A percentile compares a stretch with the other conserved stretches of the same genome.
phyloP scores from a whole-genome alignment of 257 asterid species.

The Leptodermis oblonga region DNA sequence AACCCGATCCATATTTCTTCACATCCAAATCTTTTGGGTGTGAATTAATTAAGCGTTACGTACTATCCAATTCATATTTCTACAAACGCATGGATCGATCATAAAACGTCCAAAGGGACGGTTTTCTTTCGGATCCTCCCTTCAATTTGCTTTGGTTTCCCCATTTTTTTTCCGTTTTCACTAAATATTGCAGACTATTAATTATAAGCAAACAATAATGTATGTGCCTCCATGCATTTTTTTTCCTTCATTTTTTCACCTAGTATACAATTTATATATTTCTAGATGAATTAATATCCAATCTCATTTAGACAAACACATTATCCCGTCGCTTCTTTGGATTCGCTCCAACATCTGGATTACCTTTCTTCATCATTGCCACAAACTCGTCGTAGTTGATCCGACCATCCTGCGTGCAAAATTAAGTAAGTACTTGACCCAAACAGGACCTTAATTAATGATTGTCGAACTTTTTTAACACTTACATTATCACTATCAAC shows the following conservation, averaged over 20 bases:
- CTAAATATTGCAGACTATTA: too few relatives aligned
- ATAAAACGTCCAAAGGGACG: background rate
- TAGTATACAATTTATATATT: background rate
- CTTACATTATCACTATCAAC: conserved; percentile 71
- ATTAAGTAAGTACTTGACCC: background rate
- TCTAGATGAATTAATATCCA: background rate
- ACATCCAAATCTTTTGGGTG: background rate
- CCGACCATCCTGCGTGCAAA: conserved; percentile 53
- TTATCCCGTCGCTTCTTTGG: conserved; percentile 60
- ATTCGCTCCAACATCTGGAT: conserved; percentile 56
- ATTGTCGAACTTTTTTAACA: too few relatives aligned
- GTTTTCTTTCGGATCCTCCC: background rate
- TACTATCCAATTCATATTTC: background rate
- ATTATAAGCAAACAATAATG: background rate
- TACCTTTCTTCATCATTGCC: conserved; percentile 89
- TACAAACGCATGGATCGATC: conserved; percentile 2
- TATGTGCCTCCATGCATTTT: background rate
- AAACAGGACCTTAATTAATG: too few relatives aligned
- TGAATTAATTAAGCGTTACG: background rate
- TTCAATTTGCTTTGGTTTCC: too few relatives aligned
- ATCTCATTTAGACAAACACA: conserved; percentile 31
- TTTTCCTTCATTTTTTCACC: conserved; percentile 1
- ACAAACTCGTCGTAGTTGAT: conserved; percentile 78
- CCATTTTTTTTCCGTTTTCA: background rate
- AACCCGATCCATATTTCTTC: background rate